Percentiles rank a stretch among this genome's conserved stretches.
Evolutionary conservation across 2,329 filamentous ascomycete genomes (phyloP).

Genomic region (Aspergillus alliaceus): DNA sequence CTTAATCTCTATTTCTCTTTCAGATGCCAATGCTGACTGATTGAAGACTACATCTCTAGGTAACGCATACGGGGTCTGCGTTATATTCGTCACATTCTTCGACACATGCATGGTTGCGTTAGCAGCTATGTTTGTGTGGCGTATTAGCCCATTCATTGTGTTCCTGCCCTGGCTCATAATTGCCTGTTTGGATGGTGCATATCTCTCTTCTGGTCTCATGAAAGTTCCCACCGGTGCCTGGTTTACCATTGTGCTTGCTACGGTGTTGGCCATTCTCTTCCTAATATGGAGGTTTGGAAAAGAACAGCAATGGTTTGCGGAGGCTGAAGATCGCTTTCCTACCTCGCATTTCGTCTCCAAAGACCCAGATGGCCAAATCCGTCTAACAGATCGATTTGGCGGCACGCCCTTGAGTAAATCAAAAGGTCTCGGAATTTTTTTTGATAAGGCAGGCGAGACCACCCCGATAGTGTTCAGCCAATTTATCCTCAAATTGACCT

Average conservation of each 20-base stretch:
- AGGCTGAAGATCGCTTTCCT: conserved; percentile 60
- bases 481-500: conserved; percentile 70
- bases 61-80: conserved; percentile 75
- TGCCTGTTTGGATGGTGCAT: conserved; percentile 59
- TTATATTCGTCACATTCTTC: conserved; percentile 78
- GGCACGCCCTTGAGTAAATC: conserved; percentile 47
- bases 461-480: conserved; percentile 69
- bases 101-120: conserved; percentile 73
- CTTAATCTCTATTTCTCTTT: no score
- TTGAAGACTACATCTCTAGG: conserved; percentile 64
- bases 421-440: conserved; percentile 69
- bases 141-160: conserved; percentile 63
- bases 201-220: conserved; percentile 66
- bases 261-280: conserved; percentile 64
- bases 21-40: background rate
- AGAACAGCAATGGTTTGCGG: conserved; percentile 72
- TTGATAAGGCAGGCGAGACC: conserved; percentile 70
- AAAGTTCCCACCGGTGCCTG: conserved; percentile 77
- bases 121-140: conserved; percentile 72
- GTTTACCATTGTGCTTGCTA: conserved; percentile 70
- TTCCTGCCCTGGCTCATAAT: conserved; percentile 55
- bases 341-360: conserved; percentile 32
- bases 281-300: conserved; percentile 78
- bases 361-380: conserved; percentile 1
- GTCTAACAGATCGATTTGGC: conserved; percentile 31